These are phyloP conservation scores for Sporisorium reilianum DNA, from an alignment of 1,284 basidiomycete species.

Conservation along the genomic window DNA sequence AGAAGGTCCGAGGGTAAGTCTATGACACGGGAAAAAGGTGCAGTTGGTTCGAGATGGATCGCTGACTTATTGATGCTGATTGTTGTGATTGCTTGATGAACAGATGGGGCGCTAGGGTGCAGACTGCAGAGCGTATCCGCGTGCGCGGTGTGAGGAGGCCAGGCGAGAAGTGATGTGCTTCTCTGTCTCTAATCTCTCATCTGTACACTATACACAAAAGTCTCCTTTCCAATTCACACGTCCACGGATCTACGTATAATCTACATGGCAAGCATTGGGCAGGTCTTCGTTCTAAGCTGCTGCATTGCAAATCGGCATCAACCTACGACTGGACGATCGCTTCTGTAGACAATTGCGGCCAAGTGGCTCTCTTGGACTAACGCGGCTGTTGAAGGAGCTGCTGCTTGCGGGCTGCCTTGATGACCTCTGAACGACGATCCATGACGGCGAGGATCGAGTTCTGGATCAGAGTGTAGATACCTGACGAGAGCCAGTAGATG, in stretches of 20 bases:
- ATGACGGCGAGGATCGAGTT: conserved; percentile 76
- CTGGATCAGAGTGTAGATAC: conserved; percentile 81
- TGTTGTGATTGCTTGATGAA: not conserved
- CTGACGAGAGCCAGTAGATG: conserved; percentile 86
- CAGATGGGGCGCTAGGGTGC: conserved; percentile 76
- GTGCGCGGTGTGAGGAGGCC: conserved; percentile 59
- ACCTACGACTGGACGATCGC: too few species aligned
- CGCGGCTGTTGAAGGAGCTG: conserved; percentile 31
- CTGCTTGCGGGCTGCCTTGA: conserved; percentile 33
- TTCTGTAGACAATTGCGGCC: too few species aligned
- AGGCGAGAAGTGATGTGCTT: conserved; percentile 54
- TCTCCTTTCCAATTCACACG: not conserved
- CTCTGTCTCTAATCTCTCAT: conserved; percentile 6
- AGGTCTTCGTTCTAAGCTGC: not conserved
- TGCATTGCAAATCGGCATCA: too few species aligned
- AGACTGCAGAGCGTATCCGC: conserved; percentile 73
- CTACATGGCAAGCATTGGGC: not conserved
- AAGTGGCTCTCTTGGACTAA: too few species aligned
- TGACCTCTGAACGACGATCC: conserved; percentile 48
- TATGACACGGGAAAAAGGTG: not conserved
- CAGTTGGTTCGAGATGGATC: not conserved
- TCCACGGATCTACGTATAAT: not conserved
- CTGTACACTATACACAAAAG: conserved; percentile 14
- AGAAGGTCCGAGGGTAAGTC: conserved; percentile 75
- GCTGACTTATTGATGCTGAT: too few species aligned